Percentiles rank a stretch among this genome's conserved stretches.
Conservation (phyloP, 768 basidiomycete species). For the Hericium erinaceus region DNA sequence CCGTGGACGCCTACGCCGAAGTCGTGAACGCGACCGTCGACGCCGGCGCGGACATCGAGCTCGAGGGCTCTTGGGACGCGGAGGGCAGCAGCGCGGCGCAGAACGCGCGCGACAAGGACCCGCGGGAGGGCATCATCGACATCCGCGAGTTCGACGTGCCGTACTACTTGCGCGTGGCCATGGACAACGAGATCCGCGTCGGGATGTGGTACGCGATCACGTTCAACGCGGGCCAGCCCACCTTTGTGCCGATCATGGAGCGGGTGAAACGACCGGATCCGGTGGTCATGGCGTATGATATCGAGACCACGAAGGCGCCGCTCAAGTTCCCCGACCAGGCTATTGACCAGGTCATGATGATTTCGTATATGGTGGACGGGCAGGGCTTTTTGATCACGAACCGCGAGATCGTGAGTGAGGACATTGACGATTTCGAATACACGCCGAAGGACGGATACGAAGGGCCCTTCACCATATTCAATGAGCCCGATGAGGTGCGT, state of each 20-base stretch:
- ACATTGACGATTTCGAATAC: slow-evolving; percentile 98
- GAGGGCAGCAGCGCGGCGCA: slow-evolving; percentile 27
- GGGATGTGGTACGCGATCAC: slow-evolving; percentile 95
- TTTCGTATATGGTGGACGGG: slow-evolving; percentile 98
- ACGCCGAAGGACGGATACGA: slow-evolving; percentile 97
- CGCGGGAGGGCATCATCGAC: slow-evolving; percentile 89
- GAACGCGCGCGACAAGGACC: slow-evolving; percentile 56
- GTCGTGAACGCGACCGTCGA: slow-evolving; percentile 60
- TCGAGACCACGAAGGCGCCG: slow-evolving; percentile 99
- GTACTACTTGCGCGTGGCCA: slow-evolving; percentile 97
- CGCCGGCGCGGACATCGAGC: slow-evolving; percentile 52
- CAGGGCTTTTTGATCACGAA: slow-evolving; percentile 97
- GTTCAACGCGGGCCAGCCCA: slow-evolving; percentile 72
- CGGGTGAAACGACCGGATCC: slow-evolving; percentile 98
- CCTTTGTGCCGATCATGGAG: slow-evolving; percentile 60
- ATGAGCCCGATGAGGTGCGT: slow-evolving; percentile 83
- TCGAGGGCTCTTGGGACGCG: slow-evolving; percentile 56
- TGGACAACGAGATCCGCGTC: slow-evolving; percentile 95
- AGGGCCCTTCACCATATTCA: slow-evolving; percentile 92
- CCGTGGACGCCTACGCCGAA: slow-evolving; percentile 96
- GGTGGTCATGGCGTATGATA: slow-evolving; percentile 98
- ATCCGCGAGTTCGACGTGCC: slow-evolving; percentile 94
- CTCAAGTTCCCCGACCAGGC: slow-evolving; percentile 96
- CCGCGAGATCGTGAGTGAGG: slow-evolving; percentile 92
- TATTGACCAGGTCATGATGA: slow-evolving; percentile 99